Evolutionary conservation across 2,329 filamentous ascomycete genomes (phyloP).

Genomic region (Penicillium hordei): DNA sequence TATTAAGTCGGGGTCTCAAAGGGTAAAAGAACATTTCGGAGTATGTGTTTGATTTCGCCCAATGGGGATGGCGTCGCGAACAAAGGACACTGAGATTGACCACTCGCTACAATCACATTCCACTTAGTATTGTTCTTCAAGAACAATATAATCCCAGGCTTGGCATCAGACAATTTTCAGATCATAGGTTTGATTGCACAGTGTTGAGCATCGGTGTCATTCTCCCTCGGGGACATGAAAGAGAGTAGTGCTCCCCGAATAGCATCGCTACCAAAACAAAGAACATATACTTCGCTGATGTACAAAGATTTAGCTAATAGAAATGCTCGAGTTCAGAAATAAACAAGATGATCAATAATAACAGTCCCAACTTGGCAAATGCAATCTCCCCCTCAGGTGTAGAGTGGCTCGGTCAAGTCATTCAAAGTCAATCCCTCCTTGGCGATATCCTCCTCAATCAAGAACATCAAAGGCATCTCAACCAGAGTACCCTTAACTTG

Average conservation of each 20-base stretch:
- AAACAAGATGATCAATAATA: neutral
- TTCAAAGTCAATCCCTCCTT: constrained; percentile 75
- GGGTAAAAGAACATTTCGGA: neutral
- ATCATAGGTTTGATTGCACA: neutral
- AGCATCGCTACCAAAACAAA: neutral
- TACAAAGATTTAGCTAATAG: constrained; percentile 3
- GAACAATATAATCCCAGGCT: constrained; percentile 2
- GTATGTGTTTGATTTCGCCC: neutral
- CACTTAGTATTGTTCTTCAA: constrained; percentile 7
- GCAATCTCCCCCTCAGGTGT: constrained; percentile 52
- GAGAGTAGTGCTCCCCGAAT: neutral
- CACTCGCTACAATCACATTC: neutral
- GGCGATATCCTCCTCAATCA: constrained; percentile 82
- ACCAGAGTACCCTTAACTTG: constrained; percentile 70
- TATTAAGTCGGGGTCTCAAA: neutral
- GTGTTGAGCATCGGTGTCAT: neutral
- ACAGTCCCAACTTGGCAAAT: neutral
- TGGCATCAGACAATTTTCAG: neutral
- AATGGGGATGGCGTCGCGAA: neutral
- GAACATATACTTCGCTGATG: neutral
- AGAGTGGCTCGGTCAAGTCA: constrained; percentile 68
- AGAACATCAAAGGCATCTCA: constrained; percentile 88
- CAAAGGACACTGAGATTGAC: neutral
- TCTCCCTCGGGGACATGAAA: neutral
- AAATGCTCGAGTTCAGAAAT: neutral